Base-by-base conservation (phyloP, 352 stramenopile species). In the Phytophthora sp. region DNA sequence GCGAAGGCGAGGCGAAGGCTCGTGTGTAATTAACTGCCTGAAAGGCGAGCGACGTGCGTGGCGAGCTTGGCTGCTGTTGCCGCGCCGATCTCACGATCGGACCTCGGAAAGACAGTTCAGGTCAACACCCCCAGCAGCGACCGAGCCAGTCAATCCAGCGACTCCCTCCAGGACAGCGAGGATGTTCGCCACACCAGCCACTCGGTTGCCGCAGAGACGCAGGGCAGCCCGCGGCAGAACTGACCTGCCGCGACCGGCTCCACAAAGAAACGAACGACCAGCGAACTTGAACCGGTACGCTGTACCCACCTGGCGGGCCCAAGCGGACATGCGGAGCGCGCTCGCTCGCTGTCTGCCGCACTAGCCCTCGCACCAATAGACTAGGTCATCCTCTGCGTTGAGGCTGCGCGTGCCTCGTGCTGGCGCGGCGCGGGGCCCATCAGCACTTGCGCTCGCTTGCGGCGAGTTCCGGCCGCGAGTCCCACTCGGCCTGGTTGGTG, bases 1-100 rank as follows among this genome's bases (percentile, higher is more conserved):
- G n/a, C n/a, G n/a, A n/a, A n/a, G 21, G 13, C 18, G 28, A 18
- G 32, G 6, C 41, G 31, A 7, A 31, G 4, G 26, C n/a, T 52
- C 6, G 48, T 51, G 32, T 43, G 58, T 66, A 69, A 69, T 52
- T 69, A 63, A 63, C 61, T 20, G 31, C 15, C 28, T 38, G 44
- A 60, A 52, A 49, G 28, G 43, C 55, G 55, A 37, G 18, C 45
- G 41, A n/a, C 38, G 55, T 26, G 27, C 11, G 44, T 50, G 42
- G 42, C 42, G 17, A 52, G 3, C n/a, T 12, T 20, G 18, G 39
- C 0, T 28, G 38, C 38, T 48, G 23, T 15, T 34, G 17, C 13
- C 18, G 13, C 39, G 21, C 46, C 61, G 53, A 69, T 59, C 53
- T 58, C 49, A 64, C 53, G 61, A 60, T 64, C 27, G 43, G 41